Conservation (phyloP, 306 rosid genomes). For the Quercus mongolica region DNA sequence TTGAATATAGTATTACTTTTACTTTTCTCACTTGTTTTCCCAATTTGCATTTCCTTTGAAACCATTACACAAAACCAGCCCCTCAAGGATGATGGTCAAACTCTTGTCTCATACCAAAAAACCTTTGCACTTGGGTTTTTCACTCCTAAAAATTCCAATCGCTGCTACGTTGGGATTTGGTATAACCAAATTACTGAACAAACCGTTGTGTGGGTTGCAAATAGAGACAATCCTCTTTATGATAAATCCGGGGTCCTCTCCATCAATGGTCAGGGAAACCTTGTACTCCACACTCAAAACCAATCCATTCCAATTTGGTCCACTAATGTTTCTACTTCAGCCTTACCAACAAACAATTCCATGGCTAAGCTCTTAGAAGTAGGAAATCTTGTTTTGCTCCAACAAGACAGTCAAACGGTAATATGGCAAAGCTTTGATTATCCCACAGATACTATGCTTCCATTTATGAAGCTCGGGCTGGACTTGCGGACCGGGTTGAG, state of each 20-base stretch:
- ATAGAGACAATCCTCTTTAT: conserved; percentile 37
- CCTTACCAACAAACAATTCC: not conserved
- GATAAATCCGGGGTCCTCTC: conserved; percentile 34
- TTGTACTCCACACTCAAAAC: conserved; percentile 3
- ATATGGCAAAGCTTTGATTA: conserved; percentile 38
- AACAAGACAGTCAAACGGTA: not conserved
- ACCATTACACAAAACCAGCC: too few relatives aligned
- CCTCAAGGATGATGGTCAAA: too few relatives aligned
- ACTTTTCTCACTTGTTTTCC: too few relatives aligned
- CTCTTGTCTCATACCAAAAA: too few relatives aligned
- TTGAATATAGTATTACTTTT: too few relatives aligned
- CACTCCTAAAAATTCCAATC: too few relatives aligned
- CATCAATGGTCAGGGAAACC: conserved; percentile 24
- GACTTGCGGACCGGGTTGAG: conserved; percentile 13
- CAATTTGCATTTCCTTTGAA: too few relatives aligned
- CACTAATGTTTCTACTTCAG: not conserved
- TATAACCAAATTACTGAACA: too few relatives aligned
- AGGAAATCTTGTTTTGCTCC: conserved; percentile 20
- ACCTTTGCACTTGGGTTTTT: too few relatives aligned
- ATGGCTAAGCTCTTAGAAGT: conserved; percentile 24
- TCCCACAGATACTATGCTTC: conserved; percentile 24
- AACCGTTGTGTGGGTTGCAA: not conserved
- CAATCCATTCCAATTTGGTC: conserved; percentile 2
- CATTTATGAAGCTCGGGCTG: conserved; percentile 17
- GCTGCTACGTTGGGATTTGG: too few relatives aligned